Conservation (phyloP, 345 rosid genomes). For the Orychophragmus violaceus region DNA sequence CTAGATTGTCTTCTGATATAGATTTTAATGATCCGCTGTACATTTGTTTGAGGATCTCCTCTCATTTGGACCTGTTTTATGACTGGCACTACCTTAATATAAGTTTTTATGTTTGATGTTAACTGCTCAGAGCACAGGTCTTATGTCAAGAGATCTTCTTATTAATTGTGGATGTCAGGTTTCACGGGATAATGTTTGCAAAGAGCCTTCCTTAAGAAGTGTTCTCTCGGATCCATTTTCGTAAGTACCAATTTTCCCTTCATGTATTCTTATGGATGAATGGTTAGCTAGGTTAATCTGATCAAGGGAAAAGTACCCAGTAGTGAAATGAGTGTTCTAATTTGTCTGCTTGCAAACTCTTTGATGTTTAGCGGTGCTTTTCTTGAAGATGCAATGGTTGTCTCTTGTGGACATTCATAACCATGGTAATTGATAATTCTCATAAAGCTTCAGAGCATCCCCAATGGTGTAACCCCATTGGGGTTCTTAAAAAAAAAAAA, state of each 20-base stretch:
- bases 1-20: background rate
- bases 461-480: too few species aligned
- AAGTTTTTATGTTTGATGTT: slow-evolving; percentile 22
- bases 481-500: too few species aligned
- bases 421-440: too few species aligned
- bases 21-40: background rate
- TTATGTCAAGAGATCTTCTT: too few species aligned
- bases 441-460: too few species aligned
- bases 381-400: slow-evolving; percentile 92
- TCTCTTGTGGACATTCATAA: slow-evolving; percentile 98
- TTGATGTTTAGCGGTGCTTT: slow-evolving; percentile 70
- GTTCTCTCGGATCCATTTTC: slow-evolving; percentile 93
- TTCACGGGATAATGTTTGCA: slow-evolving; percentile 44
- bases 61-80: background rate
- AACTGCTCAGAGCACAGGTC: too few species aligned
- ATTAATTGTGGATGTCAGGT: slow-evolving; percentile 57
- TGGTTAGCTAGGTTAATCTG: background rate
- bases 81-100: slow-evolving; percentile 7
- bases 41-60: background rate
- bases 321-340: slow-evolving; percentile 1
- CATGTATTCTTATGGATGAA: slow-evolving; percentile 2
- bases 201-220: slow-evolving; percentile 90
- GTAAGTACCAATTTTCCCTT: slow-evolving; percentile 48
- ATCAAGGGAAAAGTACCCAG: background rate
- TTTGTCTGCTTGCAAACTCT: slow-evolving; percentile 18